phyloP scores from a whole-genome alignment of 2,329 filamentous ascomycete species.

The Aspergillus cejpii region DNA sequence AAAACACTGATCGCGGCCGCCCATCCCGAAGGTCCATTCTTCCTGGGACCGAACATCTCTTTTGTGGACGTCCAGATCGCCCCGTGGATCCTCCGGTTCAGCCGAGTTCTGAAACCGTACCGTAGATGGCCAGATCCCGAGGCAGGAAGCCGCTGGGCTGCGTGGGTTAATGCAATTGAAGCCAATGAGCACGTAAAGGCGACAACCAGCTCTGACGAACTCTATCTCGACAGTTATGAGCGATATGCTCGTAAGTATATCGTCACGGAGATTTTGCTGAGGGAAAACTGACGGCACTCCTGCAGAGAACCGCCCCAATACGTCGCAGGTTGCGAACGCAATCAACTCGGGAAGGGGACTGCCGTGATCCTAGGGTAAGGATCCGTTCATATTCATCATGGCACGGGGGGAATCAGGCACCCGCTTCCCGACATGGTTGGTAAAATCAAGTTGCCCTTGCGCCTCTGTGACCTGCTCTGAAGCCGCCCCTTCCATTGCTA shows the following conservation, averaged over 20 bases:
- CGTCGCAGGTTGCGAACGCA: slow-evolving; percentile 53
- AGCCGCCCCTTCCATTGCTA: slow-evolving; percentile 66
- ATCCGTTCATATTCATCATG: not conserved
- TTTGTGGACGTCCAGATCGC: slow-evolving; percentile 71
- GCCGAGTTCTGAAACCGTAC: slow-evolving; percentile 59
- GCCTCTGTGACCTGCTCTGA: slow-evolving; percentile 65
- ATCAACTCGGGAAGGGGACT: slow-evolving; percentile 52
- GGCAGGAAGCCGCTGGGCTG: slow-evolving; percentile 57
- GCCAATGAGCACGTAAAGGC: slow-evolving; percentile 54
- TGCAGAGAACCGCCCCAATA: slow-evolving; percentile 54
- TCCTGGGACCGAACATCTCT: slow-evolving; percentile 51
- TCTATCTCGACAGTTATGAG: slow-evolving; percentile 63
- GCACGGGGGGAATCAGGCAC: not conserved
- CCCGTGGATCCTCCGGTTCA: slow-evolving; percentile 64
- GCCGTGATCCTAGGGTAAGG: slow-evolving; percentile 33
- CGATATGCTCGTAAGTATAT: slow-evolving; percentile 50
- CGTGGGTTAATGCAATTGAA: slow-evolving; percentile 66
- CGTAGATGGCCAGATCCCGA: slow-evolving; percentile 60
- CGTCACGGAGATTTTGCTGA: not conserved
- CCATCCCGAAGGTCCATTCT: slow-evolving; percentile 60
- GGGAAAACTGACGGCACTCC: slow-evolving; percentile 6
- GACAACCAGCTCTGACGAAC: slow-evolving; percentile 60
- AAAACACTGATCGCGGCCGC: slow-evolving; percentile 54
- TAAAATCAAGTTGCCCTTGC: slow-evolving; percentile 32
- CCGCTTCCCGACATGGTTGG: not conserved